Conservation (phyloP, 805 yeast species). For the Candida arabinofermentans region DNA sequence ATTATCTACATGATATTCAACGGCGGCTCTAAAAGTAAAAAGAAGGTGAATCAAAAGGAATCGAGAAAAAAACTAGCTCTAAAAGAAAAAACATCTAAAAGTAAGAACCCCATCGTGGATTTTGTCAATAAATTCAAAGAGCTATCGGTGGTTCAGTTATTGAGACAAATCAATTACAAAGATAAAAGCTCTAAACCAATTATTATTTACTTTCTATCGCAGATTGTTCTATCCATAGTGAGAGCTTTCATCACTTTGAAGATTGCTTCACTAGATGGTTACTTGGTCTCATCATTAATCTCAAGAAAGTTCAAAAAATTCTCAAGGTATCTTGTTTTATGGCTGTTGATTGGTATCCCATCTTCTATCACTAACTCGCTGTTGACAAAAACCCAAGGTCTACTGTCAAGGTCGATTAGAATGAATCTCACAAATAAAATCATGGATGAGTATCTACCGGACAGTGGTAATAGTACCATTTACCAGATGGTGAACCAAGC, state of each 20-base stretch:
- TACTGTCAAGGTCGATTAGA: constrained; percentile 57
- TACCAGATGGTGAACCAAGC: constrained; percentile 60
- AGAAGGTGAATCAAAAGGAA: not conserved
- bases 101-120: constrained; percentile 1
- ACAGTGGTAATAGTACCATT: constrained; percentile 62
- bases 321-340: constrained; percentile 55
- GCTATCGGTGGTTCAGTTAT: constrained; percentile 16
- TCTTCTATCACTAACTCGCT: constrained; percentile 76
- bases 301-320: constrained; percentile 64
- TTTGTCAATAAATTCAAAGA: constrained; percentile 3
- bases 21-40: constrained; percentile 17
- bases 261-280: constrained; percentile 85
- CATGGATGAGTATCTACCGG: constrained; percentile 69
- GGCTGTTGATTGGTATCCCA: constrained; percentile 87
- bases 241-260: constrained; percentile 74
- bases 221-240: constrained; percentile 54
- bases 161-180: constrained; percentile 14
- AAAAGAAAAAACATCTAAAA: not conserved
- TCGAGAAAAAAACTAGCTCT: not conserved
- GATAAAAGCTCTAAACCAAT: constrained; percentile 11
- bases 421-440: constrained; percentile 59
- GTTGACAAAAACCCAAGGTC: constrained; percentile 55
- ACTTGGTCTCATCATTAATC: constrained; percentile 75
- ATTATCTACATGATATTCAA: constrained; percentile 26
- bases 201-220: constrained; percentile 37